phyloP scores from a whole-genome alignment of 2,329 filamentous ascomycete species.

The Verticillium nubilum region DNA sequence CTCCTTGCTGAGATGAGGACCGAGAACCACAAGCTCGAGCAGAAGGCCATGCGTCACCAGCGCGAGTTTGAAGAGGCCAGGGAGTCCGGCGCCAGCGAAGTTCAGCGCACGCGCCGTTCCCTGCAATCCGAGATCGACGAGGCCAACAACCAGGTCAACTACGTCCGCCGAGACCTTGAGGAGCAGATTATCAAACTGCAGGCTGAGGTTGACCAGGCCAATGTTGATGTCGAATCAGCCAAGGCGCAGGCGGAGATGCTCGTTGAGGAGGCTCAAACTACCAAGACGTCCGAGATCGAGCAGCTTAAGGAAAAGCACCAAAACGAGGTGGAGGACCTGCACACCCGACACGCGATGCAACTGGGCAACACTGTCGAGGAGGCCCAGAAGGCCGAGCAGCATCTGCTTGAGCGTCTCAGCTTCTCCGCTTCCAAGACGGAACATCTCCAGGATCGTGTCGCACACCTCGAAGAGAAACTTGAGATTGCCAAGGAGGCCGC shows the following conservation, averaged over 20 bases:
- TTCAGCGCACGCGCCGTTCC: slow-evolving; percentile 71
- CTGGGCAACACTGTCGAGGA: slow-evolving; percentile 74
- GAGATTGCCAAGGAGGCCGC: slow-evolving; percentile 86
- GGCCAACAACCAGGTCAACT: slow-evolving; percentile 80
- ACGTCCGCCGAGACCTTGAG: slow-evolving; percentile 76
- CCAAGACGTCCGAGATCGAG: slow-evolving; percentile 52
- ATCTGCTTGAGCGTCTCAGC: slow-evolving; percentile 73
- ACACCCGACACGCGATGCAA: slow-evolving; percentile 68
- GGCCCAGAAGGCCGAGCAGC: slow-evolving; percentile 71
- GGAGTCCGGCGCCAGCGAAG: slow-evolving; percentile 72
- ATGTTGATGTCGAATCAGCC: slow-evolving; percentile 72
- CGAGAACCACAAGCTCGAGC: slow-evolving; percentile 69
- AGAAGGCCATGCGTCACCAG: slow-evolving; percentile 63
- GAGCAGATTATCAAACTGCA: slow-evolving; percentile 69
- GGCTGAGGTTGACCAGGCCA: slow-evolving; percentile 69
- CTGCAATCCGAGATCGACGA: slow-evolving; percentile 78
- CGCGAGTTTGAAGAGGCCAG: slow-evolving; percentile 80
- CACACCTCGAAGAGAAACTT: slow-evolving; percentile 83
- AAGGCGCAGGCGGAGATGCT: slow-evolving; percentile 80
- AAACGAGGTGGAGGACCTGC: slow-evolving; percentile 67
- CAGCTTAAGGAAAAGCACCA: slow-evolving; percentile 54
- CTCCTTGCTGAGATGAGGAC: slow-evolving; percentile 51
- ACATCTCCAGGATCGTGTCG: slow-evolving; percentile 79
- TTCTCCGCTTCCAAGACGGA: slow-evolving; percentile 80
- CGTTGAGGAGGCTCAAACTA: slow-evolving; percentile 72